phyloP scores from a whole-genome alignment of 148 eudicot species.

The Rhododendron griersonianum region DNA sequence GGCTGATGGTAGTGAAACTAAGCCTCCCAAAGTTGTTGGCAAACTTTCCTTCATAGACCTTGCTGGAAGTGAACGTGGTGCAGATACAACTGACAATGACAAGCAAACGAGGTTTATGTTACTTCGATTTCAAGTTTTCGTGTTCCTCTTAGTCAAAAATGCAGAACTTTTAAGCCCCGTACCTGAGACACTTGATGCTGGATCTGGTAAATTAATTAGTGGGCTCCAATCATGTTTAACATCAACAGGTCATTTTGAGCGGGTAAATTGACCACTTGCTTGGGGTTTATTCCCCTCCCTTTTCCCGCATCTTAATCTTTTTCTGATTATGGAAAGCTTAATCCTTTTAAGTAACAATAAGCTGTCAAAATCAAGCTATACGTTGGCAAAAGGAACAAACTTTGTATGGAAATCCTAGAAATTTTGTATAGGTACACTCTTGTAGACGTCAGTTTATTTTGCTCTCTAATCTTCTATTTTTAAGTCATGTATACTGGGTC shows the following conservation, averaged over 20 bases:
- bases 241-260: neutral
- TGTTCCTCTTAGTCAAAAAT: neutral
- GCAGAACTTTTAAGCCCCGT: neutral
- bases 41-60: slow-evolving; percentile 98
- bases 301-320: neutral
- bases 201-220: neutral
- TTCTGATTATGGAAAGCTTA: neutral
- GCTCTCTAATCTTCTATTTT: neutral
- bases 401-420: neutral
- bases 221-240: neutral
- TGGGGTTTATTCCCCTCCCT: neutral
- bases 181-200: neutral
- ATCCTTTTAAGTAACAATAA: neutral
- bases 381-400: neutral
- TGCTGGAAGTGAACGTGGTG: slow-evolving; percentile 99
- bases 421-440: neutral
- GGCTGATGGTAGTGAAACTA: slow-evolving; percentile 68
- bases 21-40: slow-evolving; percentile 78
- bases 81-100: slow-evolving; percentile 97
- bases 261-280: neutral
- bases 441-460: neutral
- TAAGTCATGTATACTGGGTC: neutral
- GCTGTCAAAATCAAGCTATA: neutral
- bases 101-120: slow-evolving; percentile 81
- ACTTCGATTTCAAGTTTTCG: neutral